These are phyloP conservation scores for Cochliopodium minus DNA, from an alignment of 208 protist genomes.

Conservation along the genomic window DNA sequence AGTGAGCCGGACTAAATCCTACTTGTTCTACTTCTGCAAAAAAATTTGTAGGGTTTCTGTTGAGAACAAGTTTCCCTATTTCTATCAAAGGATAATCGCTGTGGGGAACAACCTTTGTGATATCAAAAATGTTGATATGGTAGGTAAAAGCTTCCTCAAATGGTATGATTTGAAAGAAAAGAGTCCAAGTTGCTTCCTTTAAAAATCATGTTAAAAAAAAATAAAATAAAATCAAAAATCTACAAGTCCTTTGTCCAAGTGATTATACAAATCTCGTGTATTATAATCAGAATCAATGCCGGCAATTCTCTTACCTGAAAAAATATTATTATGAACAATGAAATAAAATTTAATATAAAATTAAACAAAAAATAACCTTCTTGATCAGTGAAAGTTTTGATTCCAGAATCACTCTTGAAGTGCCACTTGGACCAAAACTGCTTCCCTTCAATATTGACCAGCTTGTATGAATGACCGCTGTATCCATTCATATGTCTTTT, in stretches of 20 bases:
- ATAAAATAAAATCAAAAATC: too few species aligned
- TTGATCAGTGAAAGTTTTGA: conserved; percentile 33
- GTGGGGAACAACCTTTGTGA: conserved; percentile 52
- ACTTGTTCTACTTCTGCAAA: conserved; percentile 52
- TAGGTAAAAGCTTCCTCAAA: conserved; percentile 31
- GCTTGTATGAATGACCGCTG: conserved; percentile 38
- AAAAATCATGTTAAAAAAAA: too few species aligned
- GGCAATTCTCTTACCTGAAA: conserved; percentile 26
- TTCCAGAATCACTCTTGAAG: conserved; percentile 37
- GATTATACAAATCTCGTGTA: conserved; percentile 42
- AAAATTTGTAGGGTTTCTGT: conserved; percentile 54
- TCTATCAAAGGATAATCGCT: conserved; percentile 37
- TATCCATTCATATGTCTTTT: conserved; percentile 32
- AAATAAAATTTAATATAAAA: too few species aligned
- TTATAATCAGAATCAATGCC: conserved; percentile 33
- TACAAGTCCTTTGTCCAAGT: conserved; percentile 39
- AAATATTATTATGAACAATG: too few species aligned
- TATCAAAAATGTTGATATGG: conserved; percentile 40
- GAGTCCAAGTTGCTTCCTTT: conserved; percentile 37
- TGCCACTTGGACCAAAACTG: conserved; percentile 49
- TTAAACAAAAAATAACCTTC: too few species aligned
- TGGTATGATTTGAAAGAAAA: conserved; percentile 44
- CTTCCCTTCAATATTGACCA: conserved; percentile 39
- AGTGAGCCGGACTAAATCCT: conserved; percentile 36
- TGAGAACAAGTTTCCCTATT: conserved; percentile 45